phyloP scores from a whole-genome alignment of 2,329 filamentous ascomycete species.

The Pestalotiopsis sp. region DNA sequence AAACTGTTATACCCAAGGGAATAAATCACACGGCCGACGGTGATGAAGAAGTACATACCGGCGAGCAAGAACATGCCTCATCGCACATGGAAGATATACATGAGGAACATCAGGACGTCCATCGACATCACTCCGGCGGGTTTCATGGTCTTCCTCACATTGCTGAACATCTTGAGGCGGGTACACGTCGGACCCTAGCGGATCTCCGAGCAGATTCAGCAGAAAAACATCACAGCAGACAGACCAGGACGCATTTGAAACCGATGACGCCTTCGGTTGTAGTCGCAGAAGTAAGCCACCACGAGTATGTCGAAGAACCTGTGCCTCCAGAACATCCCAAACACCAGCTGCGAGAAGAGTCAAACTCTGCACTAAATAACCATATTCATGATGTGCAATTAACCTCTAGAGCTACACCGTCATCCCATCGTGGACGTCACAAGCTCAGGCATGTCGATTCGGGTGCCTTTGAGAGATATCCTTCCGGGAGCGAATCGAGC shows the following conservation, averaged over 20 bases:
- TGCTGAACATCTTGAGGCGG: slow-evolving; percentile 33
- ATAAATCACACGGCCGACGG: not conserved
- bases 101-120: slow-evolving; percentile 14
- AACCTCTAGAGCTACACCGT: not conserved
- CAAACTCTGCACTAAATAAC: not conserved
- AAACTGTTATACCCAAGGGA: not conserved
- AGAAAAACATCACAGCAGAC: not conserved
- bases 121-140: slow-evolving; percentile 32
- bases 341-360: not conserved
- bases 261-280: slow-evolving; percentile 19
- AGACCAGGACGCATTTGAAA: slow-evolving; percentile 11
- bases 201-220: slow-evolving; percentile 12
- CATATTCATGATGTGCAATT: not conserved
- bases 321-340: slow-evolving; percentile 16
- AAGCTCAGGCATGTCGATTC: slow-evolving; percentile 4
- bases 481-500: not conserved
- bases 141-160: slow-evolving; percentile 37
- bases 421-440: not conserved
- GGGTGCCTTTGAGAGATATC: not conserved
- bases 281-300: slow-evolving; percentile 16
- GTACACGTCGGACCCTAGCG: slow-evolving; percentile 17
- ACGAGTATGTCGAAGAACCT: slow-evolving; percentile 19
- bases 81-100: slow-evolving; percentile 10
- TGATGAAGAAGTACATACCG: not conserved
- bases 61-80: not conserved